Conservation (phyloP, 495 filamentous ascomycete species). For the Daldinia caldariorum region DNA sequence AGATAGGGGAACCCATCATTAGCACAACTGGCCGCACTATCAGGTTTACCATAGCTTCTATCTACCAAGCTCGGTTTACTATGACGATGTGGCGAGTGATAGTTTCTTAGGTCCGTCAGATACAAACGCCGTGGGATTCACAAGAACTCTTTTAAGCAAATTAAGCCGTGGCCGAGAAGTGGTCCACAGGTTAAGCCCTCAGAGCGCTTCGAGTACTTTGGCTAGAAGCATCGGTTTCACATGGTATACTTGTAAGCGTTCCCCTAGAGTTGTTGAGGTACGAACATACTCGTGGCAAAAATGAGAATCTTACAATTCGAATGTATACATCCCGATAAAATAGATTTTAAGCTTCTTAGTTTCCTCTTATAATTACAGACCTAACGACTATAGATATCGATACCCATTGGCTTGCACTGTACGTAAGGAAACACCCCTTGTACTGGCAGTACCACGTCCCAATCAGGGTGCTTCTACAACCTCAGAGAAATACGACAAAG, state of each 20-base stretch:
- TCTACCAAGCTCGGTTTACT: no score
- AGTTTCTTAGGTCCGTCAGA: neutral
- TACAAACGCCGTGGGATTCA: neutral
- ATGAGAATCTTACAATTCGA: neutral
- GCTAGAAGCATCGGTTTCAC: neutral
- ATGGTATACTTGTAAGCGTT: neutral
- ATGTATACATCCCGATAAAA: neutral
- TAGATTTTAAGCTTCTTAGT: neutral
- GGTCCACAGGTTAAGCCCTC: slow-evolving; percentile 19
- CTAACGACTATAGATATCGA: neutral
- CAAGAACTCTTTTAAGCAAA: neutral
- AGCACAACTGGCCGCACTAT: neutral
- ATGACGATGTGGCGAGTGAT: neutral
- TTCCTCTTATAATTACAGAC: neutral
- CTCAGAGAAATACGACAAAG: neutral
- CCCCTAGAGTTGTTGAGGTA: neutral
- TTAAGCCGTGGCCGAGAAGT: slow-evolving; percentile 2
- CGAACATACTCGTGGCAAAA: neutral
- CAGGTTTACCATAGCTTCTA: neutral
- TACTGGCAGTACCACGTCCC: neutral
- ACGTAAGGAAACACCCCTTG: slow-evolving; percentile 2
- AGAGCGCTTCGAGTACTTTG: neutral
- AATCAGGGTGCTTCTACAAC: slow-evolving; percentile 5
- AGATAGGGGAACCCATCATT: neutral
- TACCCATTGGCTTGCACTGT: slow-evolving; percentile 9